Percentiles rank a stretch among this genome's conserved stretches.
Evolutionary conservation across 164 flowering plant species (phyloP).

Genomic region (Umbilicus rupestris): DNA sequence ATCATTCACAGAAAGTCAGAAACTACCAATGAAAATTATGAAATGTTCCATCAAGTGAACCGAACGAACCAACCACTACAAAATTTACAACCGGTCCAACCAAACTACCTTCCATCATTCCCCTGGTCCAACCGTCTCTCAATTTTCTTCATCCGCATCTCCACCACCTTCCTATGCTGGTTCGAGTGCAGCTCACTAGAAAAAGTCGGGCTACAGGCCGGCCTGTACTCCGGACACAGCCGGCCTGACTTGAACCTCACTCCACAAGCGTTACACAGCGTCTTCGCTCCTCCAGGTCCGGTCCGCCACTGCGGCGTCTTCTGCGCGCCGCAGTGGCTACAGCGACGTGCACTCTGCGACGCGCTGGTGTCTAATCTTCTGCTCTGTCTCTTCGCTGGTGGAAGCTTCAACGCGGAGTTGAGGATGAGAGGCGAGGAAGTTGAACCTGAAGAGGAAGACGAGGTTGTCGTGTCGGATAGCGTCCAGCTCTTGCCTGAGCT

Average conservation of each 20-base stretch:
- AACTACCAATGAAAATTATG: no score
- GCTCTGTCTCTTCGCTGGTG: conserved; percentile 9
- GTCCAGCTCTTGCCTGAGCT: neutral
- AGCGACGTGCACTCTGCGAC: conserved; percentile 32
- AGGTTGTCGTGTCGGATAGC: neutral
- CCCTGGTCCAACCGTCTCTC: no score
- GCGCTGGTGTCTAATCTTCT: conserved; percentile 11
- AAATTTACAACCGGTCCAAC: no score
- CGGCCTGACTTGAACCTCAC: conserved; percentile 65
- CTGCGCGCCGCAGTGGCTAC: conserved; percentile 57
- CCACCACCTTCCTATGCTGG: conserved; percentile 60
- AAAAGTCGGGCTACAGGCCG: conserved; percentile 66
- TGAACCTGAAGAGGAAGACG: neutral
- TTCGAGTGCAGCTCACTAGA: conserved; percentile 56
- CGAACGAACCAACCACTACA: no score
- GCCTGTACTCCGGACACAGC: conserved; percentile 57
- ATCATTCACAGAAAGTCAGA: no score
- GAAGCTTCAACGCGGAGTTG: neutral
- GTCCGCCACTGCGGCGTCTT: conserved; percentile 75
- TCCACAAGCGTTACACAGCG: conserved; percentile 65
- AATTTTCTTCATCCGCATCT: conserved; percentile 58
- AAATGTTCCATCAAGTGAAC: no score
- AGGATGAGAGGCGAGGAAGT: no score
- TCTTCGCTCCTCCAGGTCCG: conserved; percentile 59
- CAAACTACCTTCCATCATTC: no score